These are phyloP conservation scores for Murraya paniculata DNA, from an alignment of 345 rosid species.

Conservation along the genomic window DNA sequence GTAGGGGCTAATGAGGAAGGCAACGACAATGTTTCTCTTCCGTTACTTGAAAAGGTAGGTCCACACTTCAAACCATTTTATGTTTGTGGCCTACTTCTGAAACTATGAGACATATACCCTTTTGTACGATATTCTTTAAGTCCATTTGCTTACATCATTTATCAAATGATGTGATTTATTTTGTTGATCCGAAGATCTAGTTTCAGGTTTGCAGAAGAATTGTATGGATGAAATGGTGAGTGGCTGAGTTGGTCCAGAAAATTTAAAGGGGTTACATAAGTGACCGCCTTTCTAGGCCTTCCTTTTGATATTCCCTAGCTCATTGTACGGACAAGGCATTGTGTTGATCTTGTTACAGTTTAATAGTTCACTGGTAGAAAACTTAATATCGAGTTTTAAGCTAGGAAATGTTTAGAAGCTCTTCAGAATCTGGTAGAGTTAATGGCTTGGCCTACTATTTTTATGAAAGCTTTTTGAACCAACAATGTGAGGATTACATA, in stretches of 20 bases:
- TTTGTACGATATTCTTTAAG: neutral
- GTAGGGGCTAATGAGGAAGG: neutral
- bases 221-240: neutral
- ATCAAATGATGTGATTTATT: neutral
- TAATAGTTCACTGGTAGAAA: neutral
- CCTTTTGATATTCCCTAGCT: neutral
- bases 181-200: neutral
- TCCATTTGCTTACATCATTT: neutral
- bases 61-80: neutral
- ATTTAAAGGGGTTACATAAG: neutral
- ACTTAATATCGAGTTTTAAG: neutral
- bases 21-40: slow-evolving; percentile 2
- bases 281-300: neutral
- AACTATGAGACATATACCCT: neutral
- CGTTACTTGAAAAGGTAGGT: slow-evolving; percentile 21
- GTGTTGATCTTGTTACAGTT: neutral
- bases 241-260: neutral
- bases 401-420: neutral
- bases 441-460: neutral
- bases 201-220: neutral
- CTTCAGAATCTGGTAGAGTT: neutral
- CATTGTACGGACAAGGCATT: neutral
- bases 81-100: neutral
- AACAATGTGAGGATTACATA: neutral
- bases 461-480: neutral